A percentile compares a stretch with the other conserved stretches of the same genome.
Evolutionary conservation across 495 filamentous ascomycete species (phyloP).

Genomic region (Extremus antarcticus): DNA sequence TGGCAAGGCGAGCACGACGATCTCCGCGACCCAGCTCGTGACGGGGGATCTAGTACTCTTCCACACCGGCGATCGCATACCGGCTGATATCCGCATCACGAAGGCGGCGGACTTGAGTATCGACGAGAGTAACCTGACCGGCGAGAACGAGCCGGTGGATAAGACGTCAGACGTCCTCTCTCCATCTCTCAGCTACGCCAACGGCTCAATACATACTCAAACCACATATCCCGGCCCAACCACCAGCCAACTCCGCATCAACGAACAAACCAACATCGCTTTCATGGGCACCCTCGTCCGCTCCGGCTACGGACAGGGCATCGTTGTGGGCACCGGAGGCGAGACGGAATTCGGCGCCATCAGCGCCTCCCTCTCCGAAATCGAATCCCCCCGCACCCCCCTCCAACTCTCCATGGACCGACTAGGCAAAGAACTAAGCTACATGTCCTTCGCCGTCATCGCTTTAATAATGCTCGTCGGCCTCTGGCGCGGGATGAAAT

Average conservation of each 20-base stretch:
- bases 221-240: slow-evolving; percentile 39
- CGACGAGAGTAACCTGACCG: slow-evolving; percentile 94
- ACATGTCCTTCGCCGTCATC: slow-evolving; percentile 92
- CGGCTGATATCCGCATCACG: slow-evolving; percentile 91
- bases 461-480: slow-evolving; percentile 82
- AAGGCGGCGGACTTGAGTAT: slow-evolving; percentile 77
- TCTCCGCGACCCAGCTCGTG: slow-evolving; percentile 76
- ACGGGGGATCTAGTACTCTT: slow-evolving; percentile 88
- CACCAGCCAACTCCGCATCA: slow-evolving; percentile 53
- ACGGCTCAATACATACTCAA: slow-evolving; percentile 17
- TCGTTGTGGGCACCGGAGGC: slow-evolving; percentile 87
- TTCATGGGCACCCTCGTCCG: slow-evolving; percentile 98
- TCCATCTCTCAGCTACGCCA: slow-evolving; percentile 6
- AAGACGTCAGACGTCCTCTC: slow-evolving; percentile 58
- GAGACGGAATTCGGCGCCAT: slow-evolving; percentile 96
- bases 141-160: slow-evolving; percentile 84
- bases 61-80: slow-evolving; percentile 89
- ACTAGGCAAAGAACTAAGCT: slow-evolving; percentile 85
- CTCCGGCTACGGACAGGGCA: slow-evolving; percentile 88
- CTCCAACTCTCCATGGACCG: slow-evolving; percentile 95
- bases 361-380: slow-evolving; percentile 79
- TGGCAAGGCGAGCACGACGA: slow-evolving; percentile 65
- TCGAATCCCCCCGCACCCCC: slow-evolving; percentile 87
- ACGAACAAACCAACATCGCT: slow-evolving; percentile 72
- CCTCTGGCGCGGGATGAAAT: slow-evolving; percentile 72